Evolutionary conservation across 441 rosid species (phyloP).

Genomic region (Gossypium gossypioides): DNA sequence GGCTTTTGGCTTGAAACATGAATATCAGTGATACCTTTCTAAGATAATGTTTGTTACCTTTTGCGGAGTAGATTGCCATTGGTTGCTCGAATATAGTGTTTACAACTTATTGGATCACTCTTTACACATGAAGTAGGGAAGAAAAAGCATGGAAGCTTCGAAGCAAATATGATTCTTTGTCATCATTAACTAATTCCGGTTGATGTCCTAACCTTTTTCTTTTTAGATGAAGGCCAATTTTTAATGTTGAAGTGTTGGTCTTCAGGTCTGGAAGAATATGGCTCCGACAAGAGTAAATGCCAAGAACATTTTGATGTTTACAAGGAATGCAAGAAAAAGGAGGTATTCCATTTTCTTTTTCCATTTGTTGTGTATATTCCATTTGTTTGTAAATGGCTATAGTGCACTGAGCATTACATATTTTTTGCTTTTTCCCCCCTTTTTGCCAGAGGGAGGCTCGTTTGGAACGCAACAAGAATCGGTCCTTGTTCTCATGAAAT

Average conservation of each 20-base stretch:
- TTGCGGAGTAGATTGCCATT: not conserved
- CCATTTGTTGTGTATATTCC: not conserved
- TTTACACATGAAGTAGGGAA: not conserved
- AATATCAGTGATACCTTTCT: not conserved
- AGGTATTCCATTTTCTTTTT: constrained; percentile 34
- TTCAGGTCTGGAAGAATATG: constrained; percentile 76
- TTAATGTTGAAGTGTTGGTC: constrained; percentile 8
- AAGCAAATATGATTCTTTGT: not conserved
- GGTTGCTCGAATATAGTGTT: not conserved
- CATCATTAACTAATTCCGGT: not conserved
- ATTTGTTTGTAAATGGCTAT: constrained; percentile 2
- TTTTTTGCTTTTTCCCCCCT: not conserved
- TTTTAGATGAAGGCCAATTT: not conserved
- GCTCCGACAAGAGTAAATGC: constrained; percentile 84
- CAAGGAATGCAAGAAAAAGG: constrained; percentile 95
- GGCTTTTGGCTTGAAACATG: not conserved
- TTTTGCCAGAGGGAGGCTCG: constrained; percentile 80
- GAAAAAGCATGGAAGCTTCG: not conserved
- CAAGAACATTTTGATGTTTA: constrained; percentile 83
- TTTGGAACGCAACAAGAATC: constrained; percentile 70
- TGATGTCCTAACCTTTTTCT: not conserved
- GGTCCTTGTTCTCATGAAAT: constrained; percentile 61
- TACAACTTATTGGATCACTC: not conserved
- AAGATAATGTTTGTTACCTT: not conserved
- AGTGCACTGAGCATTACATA: constrained; percentile 11